Conservation (phyloP, 2,329 filamentous ascomycete genomes). For the Aspergillus pseudoviridinutans region DNA sequence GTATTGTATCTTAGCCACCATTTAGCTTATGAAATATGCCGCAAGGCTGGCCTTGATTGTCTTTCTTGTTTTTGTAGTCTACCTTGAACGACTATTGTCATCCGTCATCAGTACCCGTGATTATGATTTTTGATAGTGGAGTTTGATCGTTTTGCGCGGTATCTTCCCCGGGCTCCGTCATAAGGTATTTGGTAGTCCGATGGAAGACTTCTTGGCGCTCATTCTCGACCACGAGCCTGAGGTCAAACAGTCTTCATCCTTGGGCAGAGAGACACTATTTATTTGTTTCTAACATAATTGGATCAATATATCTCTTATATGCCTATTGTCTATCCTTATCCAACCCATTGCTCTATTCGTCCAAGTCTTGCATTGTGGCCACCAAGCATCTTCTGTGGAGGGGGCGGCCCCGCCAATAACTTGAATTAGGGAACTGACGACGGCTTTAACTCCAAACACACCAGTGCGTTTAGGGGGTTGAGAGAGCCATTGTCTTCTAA, state of each 20-base stretch:
- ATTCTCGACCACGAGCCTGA: not conserved
- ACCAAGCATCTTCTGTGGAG: not conserved
- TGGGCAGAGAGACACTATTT: not conserved
- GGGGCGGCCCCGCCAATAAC: not conserved
- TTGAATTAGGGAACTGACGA: not conserved
- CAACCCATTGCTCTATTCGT: not conserved
- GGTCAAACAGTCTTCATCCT: not conserved
- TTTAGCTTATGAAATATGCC: conserved; percentile 37
- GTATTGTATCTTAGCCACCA: conserved; percentile 41
- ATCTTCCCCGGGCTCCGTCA: not conserved
- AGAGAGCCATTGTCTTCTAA: conserved; percentile 1
- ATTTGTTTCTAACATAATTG: not conserved
- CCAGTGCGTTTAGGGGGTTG: not conserved
- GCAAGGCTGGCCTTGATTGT: conserved; percentile 22
- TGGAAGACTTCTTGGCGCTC: not conserved
- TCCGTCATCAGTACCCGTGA: not conserved
- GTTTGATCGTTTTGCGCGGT: too few relatives aligned
- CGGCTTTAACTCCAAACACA: not conserved
- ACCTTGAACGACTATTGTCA: too few relatives aligned
- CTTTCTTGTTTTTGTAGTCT: not conserved
- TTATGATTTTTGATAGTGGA: too few relatives aligned
- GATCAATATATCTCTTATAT: not conserved
- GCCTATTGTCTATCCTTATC: not conserved
- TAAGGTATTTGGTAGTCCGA: not conserved
- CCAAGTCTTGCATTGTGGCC: not conserved